Base-by-base conservation (phyloP, 2,329 filamentous ascomycete genomes). In the Parastagonospora nodorum region DNA sequence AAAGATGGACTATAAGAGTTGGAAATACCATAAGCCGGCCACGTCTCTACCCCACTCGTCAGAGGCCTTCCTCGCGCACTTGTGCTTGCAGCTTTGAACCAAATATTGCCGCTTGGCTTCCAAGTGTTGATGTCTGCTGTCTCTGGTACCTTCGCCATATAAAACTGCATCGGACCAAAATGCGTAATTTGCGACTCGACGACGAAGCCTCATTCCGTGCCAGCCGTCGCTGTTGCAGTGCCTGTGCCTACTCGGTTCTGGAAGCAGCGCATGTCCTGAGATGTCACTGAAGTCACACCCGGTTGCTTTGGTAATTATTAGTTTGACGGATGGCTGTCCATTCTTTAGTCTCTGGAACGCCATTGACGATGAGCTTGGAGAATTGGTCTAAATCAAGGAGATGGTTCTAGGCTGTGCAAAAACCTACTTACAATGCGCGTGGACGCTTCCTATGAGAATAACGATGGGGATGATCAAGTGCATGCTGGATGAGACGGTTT, bases 91-190 rank as follows among this genome's bases (percentile, higher is more conserved):
- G 53, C 62, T 38, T 70, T 72, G 52, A 71, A 71, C 68, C 69
- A 72, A 6, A 72, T 66, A 37, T 65, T 66, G 0, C 67, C 68
- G 8, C 52, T 29, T 2, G 60, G 51, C 37, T 68, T 62, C 67
- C 67, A 71, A 2, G 61, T 63, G 32, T 65, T 64, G 14, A 67
- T 57, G 37, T 66, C 51, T 9, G 55, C 55, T 29, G 50, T 51
- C 27, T 61, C 60, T 2, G 69, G 69, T 12, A 67, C 80, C 63
- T 81, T 82, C 59, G 82, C 82, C 50, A 84, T 74, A 61, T 84
- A 84, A 2, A 80, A 81, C 55, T 82, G 69, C 2, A 80, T 79
- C 12, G 81, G 82, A 2, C 82, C 82, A 51, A 80, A 76, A 67
- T 85, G 82, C 27, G 74, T 76, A 1, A 82, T 71, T 28, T 71